Base-by-base conservation (phyloP, 305 asterid species). In the Rubia balearica region DNA sequence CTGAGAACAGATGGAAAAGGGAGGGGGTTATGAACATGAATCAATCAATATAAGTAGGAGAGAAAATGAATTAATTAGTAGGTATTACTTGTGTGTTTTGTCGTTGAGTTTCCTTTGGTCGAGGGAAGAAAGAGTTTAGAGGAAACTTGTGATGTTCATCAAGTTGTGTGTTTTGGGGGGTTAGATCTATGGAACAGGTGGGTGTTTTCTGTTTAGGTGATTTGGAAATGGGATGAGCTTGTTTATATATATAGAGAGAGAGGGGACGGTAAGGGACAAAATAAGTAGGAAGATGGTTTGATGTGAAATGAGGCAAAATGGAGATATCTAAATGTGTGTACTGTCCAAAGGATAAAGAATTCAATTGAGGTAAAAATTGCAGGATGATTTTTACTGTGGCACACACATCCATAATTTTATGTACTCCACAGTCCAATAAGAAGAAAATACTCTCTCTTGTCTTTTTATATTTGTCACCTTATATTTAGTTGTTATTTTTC, bases 141-240 rank as follows among this genome's bases (percentile, higher is more conserved):
- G 4, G 19, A 61, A 30, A 16, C 96, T 74, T 89, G 91, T 85
- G 95, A 91, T 75, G 74, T 85, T 80, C 95, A 85, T 84, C 85
- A 85, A 60, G 73, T 61, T 67, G 1, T 33, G 38, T 33, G 38
- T 33, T 19, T 69, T 60, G 67, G 81, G 72, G 59, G 77, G 74
- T 45, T 71, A 74, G 84, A 77, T 73, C 75, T 77, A 53, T 67
- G 27, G 68, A 59, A 51, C 77, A 71, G 71, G 56, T 68, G 70
- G 76, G 76, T 30, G n/a, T 41, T 63, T 63, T 14, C 67, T 63
- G 11, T 65, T 65, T 41, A 8, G 45, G 68, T 64, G 68, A 64
- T n/a, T 40, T 0, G 6, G 46, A 65, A 69, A 65, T 10, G 65
- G 27, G 59, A 51, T 8, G 8, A 6, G 59, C 14, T 51, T 6